Evolutionary conservation across 148 eudicot genomes (phyloP), one percentile per base, ranked within the genome.

Genomic region (Cornus suecica): DNA sequence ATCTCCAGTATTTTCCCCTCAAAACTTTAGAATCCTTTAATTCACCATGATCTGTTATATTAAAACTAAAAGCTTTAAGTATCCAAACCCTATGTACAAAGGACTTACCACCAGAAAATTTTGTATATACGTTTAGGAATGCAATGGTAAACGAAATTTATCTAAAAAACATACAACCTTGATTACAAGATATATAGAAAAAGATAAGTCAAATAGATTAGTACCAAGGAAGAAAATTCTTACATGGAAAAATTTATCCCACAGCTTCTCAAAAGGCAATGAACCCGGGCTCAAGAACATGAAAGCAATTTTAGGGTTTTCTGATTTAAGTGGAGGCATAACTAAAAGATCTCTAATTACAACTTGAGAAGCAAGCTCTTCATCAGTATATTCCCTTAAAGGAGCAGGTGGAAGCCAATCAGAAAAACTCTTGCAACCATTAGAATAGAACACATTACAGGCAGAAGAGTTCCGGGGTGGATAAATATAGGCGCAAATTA

Each of bases 231-330:
- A 58, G 64, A 81, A 66, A 67, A 75, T 25, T 29, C 90, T 82
- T 78, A 88, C 94, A 61, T 84, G 81, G 77, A 90, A 88, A 80
- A 88, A 90, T 74, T 71, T 80, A 76, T 88, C 94, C 94, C 94
- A 90, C 48, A 90, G 89, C 82, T 29, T 83, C 86, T 90, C 94
- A 24, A 90, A 88, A 79, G 94, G 92, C 70, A 90, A 77, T 29
- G 85, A 65, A 41, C 92, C 92, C 8, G 88, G 83, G n/a, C 83
- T 88, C 80, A 90, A 81, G 82, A 88, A 90, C 90, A 90, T 73
- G 85, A 90, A 90, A 66, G 94, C 94, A 64, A 90, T 83, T 75
- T 90, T 90, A 29, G 90, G 88, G 66, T 70, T 85, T 71, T 87
- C 78, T 26, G 89, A 75, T 66, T 61, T 79, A 16, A 68, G 56